These are phyloP conservation scores for Penicillium taxi DNA, from an alignment of 495 filamentous ascomycete species.

Conservation along the genomic window DNA sequence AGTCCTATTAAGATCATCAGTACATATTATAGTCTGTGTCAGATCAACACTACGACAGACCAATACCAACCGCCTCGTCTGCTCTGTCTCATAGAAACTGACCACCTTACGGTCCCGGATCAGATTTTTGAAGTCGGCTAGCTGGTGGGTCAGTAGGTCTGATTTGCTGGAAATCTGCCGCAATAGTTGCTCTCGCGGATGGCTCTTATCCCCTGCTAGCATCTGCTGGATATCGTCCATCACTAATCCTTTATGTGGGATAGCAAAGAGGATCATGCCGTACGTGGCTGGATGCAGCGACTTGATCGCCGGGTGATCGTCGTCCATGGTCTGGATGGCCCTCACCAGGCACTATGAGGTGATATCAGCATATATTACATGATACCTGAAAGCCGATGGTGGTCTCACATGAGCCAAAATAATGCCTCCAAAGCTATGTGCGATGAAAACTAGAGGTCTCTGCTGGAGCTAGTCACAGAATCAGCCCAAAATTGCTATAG, in stretches of 20 bases:
- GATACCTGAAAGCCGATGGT: neutral
- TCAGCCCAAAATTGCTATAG: slow-evolving; percentile 2
- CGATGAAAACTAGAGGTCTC: slow-evolving; percentile 24
- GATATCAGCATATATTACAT: neutral
- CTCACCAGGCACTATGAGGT: slow-evolving; percentile 20
- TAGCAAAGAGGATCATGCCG: slow-evolving; percentile 27
- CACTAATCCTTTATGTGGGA: slow-evolving; percentile 26
- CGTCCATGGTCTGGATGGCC: slow-evolving; percentile 17
- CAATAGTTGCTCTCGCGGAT: slow-evolving; percentile 19
- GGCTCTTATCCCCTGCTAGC: slow-evolving; percentile 14
- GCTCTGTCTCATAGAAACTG: slow-evolving; percentile 26
- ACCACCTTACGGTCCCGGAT: slow-evolving; percentile 22
- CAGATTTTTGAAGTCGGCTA: slow-evolving; percentile 19
- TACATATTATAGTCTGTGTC: slow-evolving; percentile 4
- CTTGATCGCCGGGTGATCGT: slow-evolving; percentile 19
- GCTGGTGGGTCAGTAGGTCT: slow-evolving; percentile 10
- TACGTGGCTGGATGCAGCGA: slow-evolving; percentile 28
- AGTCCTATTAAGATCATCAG: slow-evolving; percentile 11
- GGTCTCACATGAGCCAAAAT: slow-evolving; percentile 21
- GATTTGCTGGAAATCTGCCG: slow-evolving; percentile 14
- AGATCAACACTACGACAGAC: slow-evolving; percentile 3
- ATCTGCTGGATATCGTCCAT: slow-evolving; percentile 25
- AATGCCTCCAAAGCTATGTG: slow-evolving; percentile 27
- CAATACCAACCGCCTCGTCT: slow-evolving; percentile 16
- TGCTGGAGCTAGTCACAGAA: slow-evolving; percentile 6